phyloP scores from a whole-genome alignment of 176 grass and related monocot genomes.

The Sorghum bicolor region Sorghum_bicolor_NCBIv3 NC_012875.2:39641001-39641500 shows the following conservation, averaged over 20 bases:
- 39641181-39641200: too few species aligned
- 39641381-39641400: slow-evolving; percentile 21
- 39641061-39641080: not conserved
- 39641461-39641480: slow-evolving; percentile 11
- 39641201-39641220: not conserved
- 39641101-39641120: not conserved
- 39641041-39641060: not conserved
- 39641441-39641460: not conserved
- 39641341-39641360: slow-evolving; percentile 38
- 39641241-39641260: not conserved
- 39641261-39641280: not conserved
- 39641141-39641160: not conserved
- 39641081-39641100: not conserved
- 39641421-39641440: not conserved
- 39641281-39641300: not conserved
- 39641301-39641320: not conserved
- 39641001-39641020: slow-evolving; percentile 2
- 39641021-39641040: not conserved
- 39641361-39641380: slow-evolving; percentile 29
- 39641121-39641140: not conserved
- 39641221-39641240: not conserved
- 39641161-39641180: too few species aligned
- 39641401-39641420: slow-evolving; percentile 44
- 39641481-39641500: not conserved
- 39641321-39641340: not conserved